Evolutionary conservation across 768 basidiomycete species (phyloP).

Genomic region (Tephrocybe sp.): DNA sequence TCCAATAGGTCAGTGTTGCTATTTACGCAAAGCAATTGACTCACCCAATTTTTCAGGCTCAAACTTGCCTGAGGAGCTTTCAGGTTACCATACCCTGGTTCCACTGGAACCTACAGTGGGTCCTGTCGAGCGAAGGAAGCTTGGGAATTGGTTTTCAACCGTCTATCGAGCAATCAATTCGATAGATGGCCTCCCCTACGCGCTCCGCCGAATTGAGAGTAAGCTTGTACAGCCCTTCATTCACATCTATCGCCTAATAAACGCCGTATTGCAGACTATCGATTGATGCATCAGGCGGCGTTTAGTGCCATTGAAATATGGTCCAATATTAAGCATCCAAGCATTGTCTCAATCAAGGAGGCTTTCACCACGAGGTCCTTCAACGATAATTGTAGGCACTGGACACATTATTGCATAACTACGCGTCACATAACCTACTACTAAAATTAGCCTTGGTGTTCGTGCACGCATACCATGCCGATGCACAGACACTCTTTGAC

Average conservation of each 20-base stretch:
- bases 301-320: slow-evolving; percentile 84
- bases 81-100: slow-evolving; percentile 86
- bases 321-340: slow-evolving; percentile 83
- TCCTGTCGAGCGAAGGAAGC: slow-evolving; percentile 63
- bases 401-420: slow-evolving; percentile 1
- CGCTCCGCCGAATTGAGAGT: slow-evolving; percentile 88
- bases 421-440: background rate
- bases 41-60: slow-evolving; percentile 39
- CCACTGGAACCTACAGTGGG: slow-evolving; percentile 63
- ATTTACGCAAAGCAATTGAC: slow-evolving; percentile 16
- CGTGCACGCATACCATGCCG: slow-evolving; percentile 87
- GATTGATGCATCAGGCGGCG: slow-evolving; percentile 77
- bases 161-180: slow-evolving; percentile 82
- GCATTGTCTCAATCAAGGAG: slow-evolving; percentile 79
- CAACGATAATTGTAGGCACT: slow-evolving; percentile 79
- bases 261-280: slow-evolving; percentile 59
- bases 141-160: slow-evolving; percentile 82
- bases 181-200: slow-evolving; percentile 76
- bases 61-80: slow-evolving; percentile 80
- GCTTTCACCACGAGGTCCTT: slow-evolving; percentile 96
- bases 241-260: slow-evolving; percentile 5
- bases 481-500: slow-evolving; percentile 79
- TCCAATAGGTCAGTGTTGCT: slow-evolving; percentile 29
- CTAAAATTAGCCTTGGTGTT: slow-evolving; percentile 75
- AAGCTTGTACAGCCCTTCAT: slow-evolving; percentile 22